Base-by-base conservation (phyloP, 2,329 filamentous ascomycete genomes). In the Exserohilum rostratum region DNA sequence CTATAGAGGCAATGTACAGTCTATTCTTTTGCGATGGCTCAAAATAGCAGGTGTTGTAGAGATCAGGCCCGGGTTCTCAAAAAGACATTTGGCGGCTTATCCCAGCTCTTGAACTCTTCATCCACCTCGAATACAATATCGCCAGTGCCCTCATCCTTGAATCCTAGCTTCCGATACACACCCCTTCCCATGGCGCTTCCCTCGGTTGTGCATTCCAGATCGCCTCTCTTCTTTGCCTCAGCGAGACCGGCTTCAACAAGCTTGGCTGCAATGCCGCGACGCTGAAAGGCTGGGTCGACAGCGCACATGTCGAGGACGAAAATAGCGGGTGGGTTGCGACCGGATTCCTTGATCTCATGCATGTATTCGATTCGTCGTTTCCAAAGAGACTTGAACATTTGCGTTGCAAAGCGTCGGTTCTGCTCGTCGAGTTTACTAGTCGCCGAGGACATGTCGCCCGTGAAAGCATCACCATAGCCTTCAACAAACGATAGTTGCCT, bases 271-370 rank as follows among this genome's bases (percentile, higher is more conserved):
- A 76, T 69, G 6, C 73, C 76, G 22, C 71, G 67, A 10, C 83
- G 74, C 63, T 86, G 84, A 50, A 80, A 84, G 0, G 64, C 71
- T 0, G 84, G 83, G 55, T 85, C 77, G 5, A 85, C 83, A 13
- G 72, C 79, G 50, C 70, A 73, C 15, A 72, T 57, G 31, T 72
- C 70, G 38, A 87, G 72, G 1, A 78, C 77, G 64, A 85, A 78
- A 2, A 81, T 72, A 0, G 83, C 78, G 0, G 83, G 81, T 3
- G 72, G 74, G 3, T 64, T 60, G 12, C 65, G 48, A 3, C 39
- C 60, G 18, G 57, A 59, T n/a, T 55, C 60, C 6, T 76, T 35
- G 6, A 64, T 44, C 39, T 62, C 52, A 11, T 35, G 30, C 46
- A 78, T 75, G 43, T 62, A 62, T 33, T 60, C 61, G 9, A 77